phyloP scores from a whole-genome alignment of 768 basidiomycete species.

The Exidia glandulosa region DNA sequence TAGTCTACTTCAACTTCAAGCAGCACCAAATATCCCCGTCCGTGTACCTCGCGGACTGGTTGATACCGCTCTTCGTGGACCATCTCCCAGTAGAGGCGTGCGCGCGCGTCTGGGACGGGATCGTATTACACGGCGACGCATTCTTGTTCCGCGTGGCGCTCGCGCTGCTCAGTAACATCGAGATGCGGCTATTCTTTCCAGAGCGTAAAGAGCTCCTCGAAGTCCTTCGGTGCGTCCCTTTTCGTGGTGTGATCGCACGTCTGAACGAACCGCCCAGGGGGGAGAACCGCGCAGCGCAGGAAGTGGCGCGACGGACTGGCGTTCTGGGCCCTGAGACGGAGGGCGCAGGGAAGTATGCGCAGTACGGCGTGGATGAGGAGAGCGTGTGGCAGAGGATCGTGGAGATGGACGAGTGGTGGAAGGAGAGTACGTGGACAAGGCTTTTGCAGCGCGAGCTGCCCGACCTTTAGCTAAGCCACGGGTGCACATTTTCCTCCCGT shows the following conservation, averaged over 20 bases:
- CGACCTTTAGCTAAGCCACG: too few relatives aligned
- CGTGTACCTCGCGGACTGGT: slow-evolving; percentile 75
- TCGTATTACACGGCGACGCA: slow-evolving; percentile 80
- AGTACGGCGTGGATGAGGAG: slow-evolving; percentile 80
- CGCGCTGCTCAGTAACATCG: slow-evolving; percentile 72
- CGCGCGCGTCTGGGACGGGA: slow-evolving; percentile 80
- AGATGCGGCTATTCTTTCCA: slow-evolving; percentile 82
- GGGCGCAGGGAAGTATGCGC: slow-evolving; percentile 64
- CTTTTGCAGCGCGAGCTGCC: slow-evolving; percentile 76
- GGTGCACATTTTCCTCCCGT: too few relatives aligned
- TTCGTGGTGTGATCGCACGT: slow-evolving; percentile 4
- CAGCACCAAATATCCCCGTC: slow-evolving; percentile 83
- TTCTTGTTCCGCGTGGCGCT: slow-evolving; percentile 79
- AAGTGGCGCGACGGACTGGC: slow-evolving; percentile 61
- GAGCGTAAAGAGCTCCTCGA: slow-evolving; percentile 69
- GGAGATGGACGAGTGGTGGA: slow-evolving; percentile 86
- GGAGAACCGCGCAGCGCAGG: slow-evolving; percentile 70
- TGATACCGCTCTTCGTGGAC: slow-evolving; percentile 68
- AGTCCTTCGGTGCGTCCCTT: slow-evolving; percentile 48
- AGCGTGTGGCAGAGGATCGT: slow-evolving; percentile 74
- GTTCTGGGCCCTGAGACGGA: slow-evolving; percentile 26
- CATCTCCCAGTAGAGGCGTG: slow-evolving; percentile 89
- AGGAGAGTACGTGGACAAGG: slow-evolving; percentile 78
- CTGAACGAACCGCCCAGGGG: slow-evolving; percentile 36
- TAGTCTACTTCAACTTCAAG: slow-evolving; percentile 92